Conservation (phyloP, 257 asterid species). For the Solanum etuberosum region DNA sequence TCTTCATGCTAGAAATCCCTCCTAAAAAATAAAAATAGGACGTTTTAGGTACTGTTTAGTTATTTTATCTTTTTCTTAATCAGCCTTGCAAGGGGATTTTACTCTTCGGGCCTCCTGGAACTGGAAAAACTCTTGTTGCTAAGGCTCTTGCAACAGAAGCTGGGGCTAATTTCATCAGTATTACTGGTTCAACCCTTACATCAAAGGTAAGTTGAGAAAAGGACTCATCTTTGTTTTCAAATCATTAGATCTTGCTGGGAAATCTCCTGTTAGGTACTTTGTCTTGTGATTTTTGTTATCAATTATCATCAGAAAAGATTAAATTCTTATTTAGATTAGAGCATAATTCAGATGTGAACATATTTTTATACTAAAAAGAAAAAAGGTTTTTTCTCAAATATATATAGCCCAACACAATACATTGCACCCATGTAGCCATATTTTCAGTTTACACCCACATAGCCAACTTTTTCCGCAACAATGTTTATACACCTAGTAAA, state of each 20-base stretch:
- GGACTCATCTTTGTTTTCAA: not conserved
- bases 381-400: not conserved
- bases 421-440: not conserved
- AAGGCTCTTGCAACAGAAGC: conserved; percentile 99
- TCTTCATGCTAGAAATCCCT: not conserved
- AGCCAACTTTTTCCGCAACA: not conserved
- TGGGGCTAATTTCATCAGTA: conserved; percentile 91
- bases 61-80: not conserved
- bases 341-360: not conserved
- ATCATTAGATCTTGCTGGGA: not conserved
- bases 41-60: not conserved
- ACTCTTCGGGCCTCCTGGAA: conserved; percentile 99
- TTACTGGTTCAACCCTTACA: conserved; percentile 95
- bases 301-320: not conserved
- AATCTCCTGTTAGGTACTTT: not conserved
- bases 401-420: not conserved
- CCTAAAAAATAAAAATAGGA: not conserved
- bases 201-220: conserved; percentile 50
- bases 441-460: not conserved
- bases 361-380: not conserved
- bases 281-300: not conserved
- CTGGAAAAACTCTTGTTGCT: conserved; percentile 97
- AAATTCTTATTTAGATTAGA: not conserved
- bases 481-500: not conserved
- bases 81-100: conserved; percentile 99